Evolutionary conservation across 257 asterid genomes (phyloP).

Genomic region (Primulina huaijiensis): DNA sequence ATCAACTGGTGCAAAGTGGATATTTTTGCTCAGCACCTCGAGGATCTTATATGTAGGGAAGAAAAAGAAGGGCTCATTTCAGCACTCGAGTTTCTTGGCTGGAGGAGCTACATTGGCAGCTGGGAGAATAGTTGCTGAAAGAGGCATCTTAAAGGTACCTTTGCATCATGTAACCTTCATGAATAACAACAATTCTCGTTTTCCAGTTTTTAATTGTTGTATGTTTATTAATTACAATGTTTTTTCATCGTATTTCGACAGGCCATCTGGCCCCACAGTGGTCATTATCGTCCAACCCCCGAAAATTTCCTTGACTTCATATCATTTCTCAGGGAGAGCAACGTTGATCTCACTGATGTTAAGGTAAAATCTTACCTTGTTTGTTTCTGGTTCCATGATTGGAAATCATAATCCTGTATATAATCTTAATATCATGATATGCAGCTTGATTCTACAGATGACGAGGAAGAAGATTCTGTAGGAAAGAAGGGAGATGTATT

Average conservation of each 20-base stretch:
- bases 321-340: slow-evolving; percentile 9
- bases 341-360: slow-evolving; percentile 7
- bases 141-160: slow-evolving; percentile 1
- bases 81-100: slow-evolving; percentile 12
- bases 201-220: neutral
- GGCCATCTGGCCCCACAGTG: slow-evolving; percentile 14
- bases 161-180: neutral
- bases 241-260: neutral
- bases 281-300: slow-evolving; percentile 6
- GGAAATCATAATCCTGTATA: neutral
- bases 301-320: neutral
- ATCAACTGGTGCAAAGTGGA: neutral
- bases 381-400: neutral
- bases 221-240: neutral
- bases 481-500: neutral
- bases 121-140: slow-evolving; percentile 5
- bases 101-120: slow-evolving; percentile 12
- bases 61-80: slow-evolving; percentile 9
- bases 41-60: neutral
- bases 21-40: neutral
- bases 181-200: neutral
- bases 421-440: neutral
- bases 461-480: neutral
- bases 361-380: neutral
- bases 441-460: slow-evolving; percentile 2